Percentiles rank a stretch among this genome's conserved stretches.
phyloP scores from a whole-genome alignment of 2,329 filamentous ascomycete genomes.

The Exophiala oligosperma region DNA sequence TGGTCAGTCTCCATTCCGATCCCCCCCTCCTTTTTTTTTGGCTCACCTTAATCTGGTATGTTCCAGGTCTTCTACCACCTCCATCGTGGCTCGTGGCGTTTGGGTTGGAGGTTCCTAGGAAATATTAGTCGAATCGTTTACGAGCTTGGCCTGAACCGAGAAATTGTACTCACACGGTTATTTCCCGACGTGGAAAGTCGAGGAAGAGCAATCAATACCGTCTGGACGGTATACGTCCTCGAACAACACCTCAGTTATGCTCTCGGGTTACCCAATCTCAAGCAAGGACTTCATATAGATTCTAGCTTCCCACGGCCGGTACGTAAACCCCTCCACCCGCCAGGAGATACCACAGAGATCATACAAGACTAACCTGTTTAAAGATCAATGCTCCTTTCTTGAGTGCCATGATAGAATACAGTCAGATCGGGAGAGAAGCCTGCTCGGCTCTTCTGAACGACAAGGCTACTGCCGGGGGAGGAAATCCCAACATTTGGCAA shows the following conservation, averaged over 20 bases:
- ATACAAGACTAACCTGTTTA: neutral
- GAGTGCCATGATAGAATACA: conserved; percentile 13
- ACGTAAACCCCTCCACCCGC: neutral
- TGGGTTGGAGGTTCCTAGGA: conserved; percentile 9
- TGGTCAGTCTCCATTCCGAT: neutral
- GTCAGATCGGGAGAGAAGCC: conserved; percentile 8
- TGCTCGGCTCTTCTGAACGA: conserved; percentile 10
- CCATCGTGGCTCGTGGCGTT: conserved; percentile 8
- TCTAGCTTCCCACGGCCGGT: conserved; percentile 9
- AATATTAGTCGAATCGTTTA: conserved; percentile 12
- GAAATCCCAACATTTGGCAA: conserved; percentile 3
- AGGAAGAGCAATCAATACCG: conserved; percentile 3
- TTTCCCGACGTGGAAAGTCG: conserved; percentile 5
- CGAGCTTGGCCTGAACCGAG: conserved; percentile 8
- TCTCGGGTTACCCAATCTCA: conserved; percentile 7
- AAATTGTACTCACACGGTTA: conserved; percentile 5
- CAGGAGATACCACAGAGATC: neutral
- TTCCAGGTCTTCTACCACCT: conserved; percentile 12
- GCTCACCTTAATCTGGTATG: neutral
- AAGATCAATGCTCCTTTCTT: conserved; percentile 11
- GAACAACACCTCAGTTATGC: conserved; percentile 15
- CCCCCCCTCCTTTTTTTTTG: too few species aligned
- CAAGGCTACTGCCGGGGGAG: conserved; percentile 3
- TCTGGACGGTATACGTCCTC: conserved; percentile 7
- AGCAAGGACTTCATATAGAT: conserved; percentile 7